These are phyloP conservation scores for Rutidosis leptorrhynchoides DNA, from an alignment of 129 eudicot genomes.

Conservation along the genomic window DNA sequence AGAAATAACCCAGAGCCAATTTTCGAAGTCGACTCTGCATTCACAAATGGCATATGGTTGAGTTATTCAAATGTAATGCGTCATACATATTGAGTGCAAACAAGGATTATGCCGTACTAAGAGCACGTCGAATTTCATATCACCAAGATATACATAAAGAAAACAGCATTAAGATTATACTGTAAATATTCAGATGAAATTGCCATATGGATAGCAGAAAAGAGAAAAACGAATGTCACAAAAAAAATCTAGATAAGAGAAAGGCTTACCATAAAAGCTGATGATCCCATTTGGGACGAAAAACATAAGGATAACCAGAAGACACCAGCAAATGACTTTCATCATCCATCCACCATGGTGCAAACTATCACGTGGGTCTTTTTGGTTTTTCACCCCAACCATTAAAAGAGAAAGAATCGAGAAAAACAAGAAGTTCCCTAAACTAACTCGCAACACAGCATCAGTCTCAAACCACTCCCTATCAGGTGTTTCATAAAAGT, in stretches of 20 bases:
- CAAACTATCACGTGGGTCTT: constrained; percentile 91
- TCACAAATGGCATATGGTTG: constrained; percentile 22
- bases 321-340: constrained; percentile 88
- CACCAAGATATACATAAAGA: not conserved
- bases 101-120: not conserved
- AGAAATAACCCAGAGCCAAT: constrained; percentile 94
- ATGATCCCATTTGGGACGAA: constrained; percentile 86
- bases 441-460: constrained; percentile 97
- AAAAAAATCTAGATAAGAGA: not conserved
- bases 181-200: not conserved
- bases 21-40: constrained; percentile 80
- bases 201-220: not conserved
- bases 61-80: constrained; percentile 2
- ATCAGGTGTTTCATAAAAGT: constrained; percentile 81
- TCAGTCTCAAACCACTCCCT: constrained; percentile 99
- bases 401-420: constrained; percentile 70
- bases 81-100: constrained; percentile 11
- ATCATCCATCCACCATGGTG: constrained; percentile 99
- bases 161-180: constrained; percentile 3
- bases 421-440: constrained; percentile 94
- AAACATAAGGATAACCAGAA: constrained; percentile 84
- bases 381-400: constrained; percentile 93
- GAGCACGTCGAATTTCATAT: too few species aligned
- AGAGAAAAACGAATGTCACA: too few species aligned
- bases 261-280: constrained; percentile 77